Percentiles rank a stretch among this genome's conserved stretches.
phyloP scores from a whole-genome alignment of 2,329 filamentous ascomycete species.

The Magnaporthiopsis poae region DNA sequence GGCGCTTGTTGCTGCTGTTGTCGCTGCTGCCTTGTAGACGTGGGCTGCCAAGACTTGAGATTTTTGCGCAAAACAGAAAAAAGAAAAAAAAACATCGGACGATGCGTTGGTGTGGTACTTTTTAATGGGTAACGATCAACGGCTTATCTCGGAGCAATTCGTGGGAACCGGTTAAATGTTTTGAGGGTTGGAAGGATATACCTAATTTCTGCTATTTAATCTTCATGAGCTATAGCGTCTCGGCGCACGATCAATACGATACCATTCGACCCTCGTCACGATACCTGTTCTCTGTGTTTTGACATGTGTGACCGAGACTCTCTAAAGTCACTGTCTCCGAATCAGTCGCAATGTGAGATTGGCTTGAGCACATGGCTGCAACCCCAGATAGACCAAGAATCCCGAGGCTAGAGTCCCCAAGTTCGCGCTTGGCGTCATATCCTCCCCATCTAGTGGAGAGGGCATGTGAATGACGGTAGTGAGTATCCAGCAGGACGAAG shows the following conservation, averaged over 20 bases:
- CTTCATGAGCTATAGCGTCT: background rate
- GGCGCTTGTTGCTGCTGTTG: slow-evolving; percentile 22
- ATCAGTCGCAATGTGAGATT: no score
- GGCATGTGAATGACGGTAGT: no score
- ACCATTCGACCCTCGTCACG: background rate
- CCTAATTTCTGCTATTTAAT: slow-evolving; percentile 1
- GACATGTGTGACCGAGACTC: no score
- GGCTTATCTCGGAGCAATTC: background rate
- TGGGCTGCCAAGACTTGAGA: background rate
- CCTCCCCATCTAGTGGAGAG: no score
- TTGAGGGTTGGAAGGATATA: background rate
- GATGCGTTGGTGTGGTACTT: slow-evolving; percentile 6
- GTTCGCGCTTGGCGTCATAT: no score
- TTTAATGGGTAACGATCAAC: background rate
- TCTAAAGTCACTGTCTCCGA: no score
- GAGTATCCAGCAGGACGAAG: no score
- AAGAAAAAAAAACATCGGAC: slow-evolving; percentile 6
- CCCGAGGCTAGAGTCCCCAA: no score
- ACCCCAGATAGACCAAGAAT: no score
- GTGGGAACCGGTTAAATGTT: slow-evolving; percentile 7
- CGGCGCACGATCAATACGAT: background rate
- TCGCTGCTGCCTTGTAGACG: slow-evolving; percentile 21
- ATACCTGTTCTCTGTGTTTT: background rate
- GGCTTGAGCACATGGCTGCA: no score
- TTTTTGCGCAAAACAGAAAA: background rate